Evolutionary conservation across 495 filamentous ascomycete genomes (phyloP).

Genomic region (Aspergillus ostianus): DNA sequence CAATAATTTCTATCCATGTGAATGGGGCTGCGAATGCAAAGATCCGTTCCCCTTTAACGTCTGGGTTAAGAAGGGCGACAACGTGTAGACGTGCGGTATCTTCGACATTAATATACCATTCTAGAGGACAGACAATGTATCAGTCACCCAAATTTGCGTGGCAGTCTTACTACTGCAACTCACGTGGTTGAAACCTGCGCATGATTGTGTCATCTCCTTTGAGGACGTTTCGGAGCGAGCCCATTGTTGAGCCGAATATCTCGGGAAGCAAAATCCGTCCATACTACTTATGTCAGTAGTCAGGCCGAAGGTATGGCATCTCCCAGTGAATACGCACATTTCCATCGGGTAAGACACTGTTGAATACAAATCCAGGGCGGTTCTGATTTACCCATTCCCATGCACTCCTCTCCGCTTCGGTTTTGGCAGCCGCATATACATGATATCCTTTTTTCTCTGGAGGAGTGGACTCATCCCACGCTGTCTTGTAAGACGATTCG

Average conservation of each 20-base stretch:
- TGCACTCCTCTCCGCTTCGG: conserved; percentile 47
- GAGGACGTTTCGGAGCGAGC: not conserved
- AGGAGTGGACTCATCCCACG: conserved; percentile 10
- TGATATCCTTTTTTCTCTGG: conserved; percentile 22
- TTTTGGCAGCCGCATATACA: conserved; percentile 53
- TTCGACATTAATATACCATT: conserved; percentile 44
- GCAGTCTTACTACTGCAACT: not conserved
- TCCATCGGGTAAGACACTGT: conserved; percentile 47
- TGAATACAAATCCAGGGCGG: conserved; percentile 46
- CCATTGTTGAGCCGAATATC: not conserved
- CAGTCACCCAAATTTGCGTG: too few relatives aligned
- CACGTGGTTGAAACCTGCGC: not conserved
- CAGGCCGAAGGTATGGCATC: not conserved
- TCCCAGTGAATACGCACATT: conserved; percentile 19
- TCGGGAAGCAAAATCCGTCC: not conserved
- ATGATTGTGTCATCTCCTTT: not conserved
- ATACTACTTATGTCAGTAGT: not conserved
- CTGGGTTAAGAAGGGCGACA: conserved; percentile 40
- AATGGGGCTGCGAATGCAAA: conserved; percentile 40
- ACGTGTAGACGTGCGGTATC: conserved; percentile 51
- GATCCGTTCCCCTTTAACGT: conserved; percentile 41
- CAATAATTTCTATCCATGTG: conserved; percentile 35
- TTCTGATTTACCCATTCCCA: conserved; percentile 53
- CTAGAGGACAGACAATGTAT: not conserved
- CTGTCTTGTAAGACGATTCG: conserved; percentile 38